Evolutionary conservation across 139 green algal genomes (phyloP), one percentile per base, ranked within the genome.

Genomic region (Picochlorum costavermella): DNA sequence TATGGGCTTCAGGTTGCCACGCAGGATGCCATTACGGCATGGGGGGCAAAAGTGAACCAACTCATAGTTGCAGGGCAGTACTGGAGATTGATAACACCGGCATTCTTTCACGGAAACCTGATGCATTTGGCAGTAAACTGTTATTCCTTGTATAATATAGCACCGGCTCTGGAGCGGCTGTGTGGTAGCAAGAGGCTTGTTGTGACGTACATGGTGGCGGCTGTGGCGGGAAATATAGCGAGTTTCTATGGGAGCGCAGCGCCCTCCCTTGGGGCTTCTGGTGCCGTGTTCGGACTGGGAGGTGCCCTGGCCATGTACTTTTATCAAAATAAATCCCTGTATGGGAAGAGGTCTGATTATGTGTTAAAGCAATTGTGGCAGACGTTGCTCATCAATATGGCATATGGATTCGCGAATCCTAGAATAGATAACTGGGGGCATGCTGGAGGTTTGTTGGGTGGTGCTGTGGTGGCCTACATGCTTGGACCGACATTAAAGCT

Each of bases 1-100:
- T 56, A 37, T 16, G 60, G 33, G 46, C 14, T 25, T 40, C 60
- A 66, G 26, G 25, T 64, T 29, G n/a, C 56, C 6, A 59, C 13
- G 11, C 51, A 56, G 1, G 36, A 55, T 66, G 36, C 60, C n/a
- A 20, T 66, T 2, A 69, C 62, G 17, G 48, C 25, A 33, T 17
- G 11, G 14, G 60, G 60, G 5, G 25, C 63, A 37, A 75, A 95
- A 82, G 58, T 87, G 8, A 94, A 94, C 71, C 16, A 45, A 3
- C 53, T 80, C 2, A 91, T 95, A 49, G 25, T 70, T 3, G 46
- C 50, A 14, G 88, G 88, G 2, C 64, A 95, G 69, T 73, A 61
- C 63, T 94, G 78, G 74, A 75, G 88, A 0, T 71, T 95, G 6
- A 14, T 94, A 43, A 90, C 87, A 0, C 69, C 84, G 12, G 58